phyloP scores from a whole-genome alignment of 371 early-diverging fungal genomes.

The Mucor irregularis region DNA sequence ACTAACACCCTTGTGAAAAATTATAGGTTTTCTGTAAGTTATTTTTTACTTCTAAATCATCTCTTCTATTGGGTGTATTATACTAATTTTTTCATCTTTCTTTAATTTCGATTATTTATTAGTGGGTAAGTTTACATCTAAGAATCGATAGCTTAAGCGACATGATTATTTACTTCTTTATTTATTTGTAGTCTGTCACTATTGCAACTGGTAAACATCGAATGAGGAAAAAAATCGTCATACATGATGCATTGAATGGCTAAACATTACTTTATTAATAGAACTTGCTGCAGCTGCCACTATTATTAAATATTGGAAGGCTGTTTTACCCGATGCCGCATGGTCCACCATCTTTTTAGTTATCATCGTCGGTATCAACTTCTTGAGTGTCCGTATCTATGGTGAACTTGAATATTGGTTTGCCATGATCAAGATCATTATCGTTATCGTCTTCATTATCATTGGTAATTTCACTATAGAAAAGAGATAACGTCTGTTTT shows the following conservation, averaged over 20 bases:
- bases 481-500: too few species aligned
- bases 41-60: not conserved
- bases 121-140: constrained; percentile 34
- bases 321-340: constrained; percentile 53
- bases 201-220: constrained; percentile 33
- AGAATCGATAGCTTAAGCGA: not conserved
- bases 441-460: constrained; percentile 70
- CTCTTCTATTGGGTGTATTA: not conserved
- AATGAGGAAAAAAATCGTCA: not conserved
- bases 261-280: constrained; percentile 17
- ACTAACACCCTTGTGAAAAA: constrained; percentile 2
- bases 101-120: not conserved
- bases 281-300: constrained; percentile 82
- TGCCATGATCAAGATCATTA: constrained; percentile 68
- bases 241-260: constrained; percentile 8
- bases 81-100: not conserved
- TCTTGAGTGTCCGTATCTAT: constrained; percentile 62
- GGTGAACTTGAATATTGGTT: constrained; percentile 82
- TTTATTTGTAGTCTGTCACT: constrained; percentile 28
- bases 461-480: constrained; percentile 27
- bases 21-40: constrained; percentile 43
- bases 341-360: constrained; percentile 64
- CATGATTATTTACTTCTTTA: not conserved
- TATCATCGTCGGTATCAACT: constrained; percentile 59
- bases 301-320: constrained; percentile 76